phyloP scores from a whole-genome alignment of 352 stramenopile species.

The Phytophthora sp. region DNA sequence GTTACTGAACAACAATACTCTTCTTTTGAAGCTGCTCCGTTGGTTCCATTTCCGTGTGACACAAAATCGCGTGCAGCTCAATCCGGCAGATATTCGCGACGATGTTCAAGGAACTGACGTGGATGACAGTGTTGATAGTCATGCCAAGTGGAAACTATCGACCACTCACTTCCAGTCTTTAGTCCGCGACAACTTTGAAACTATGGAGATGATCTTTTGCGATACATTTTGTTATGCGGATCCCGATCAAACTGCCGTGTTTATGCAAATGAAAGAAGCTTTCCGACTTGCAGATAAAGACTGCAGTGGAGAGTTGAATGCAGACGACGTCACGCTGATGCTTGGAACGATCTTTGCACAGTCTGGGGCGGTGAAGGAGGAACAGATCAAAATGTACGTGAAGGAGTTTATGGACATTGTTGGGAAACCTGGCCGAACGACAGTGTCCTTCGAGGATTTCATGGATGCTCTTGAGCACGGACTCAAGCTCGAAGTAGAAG shows the following conservation, averaged over 20 bases:
- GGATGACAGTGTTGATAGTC: slow-evolving; percentile 11
- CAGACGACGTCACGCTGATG: background rate
- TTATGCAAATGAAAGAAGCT: slow-evolving; percentile 1
- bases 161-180: slow-evolving; percentile 58
- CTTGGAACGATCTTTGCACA: background rate
- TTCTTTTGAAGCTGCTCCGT: slow-evolving; percentile 80
- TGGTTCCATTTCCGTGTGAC: slow-evolving; percentile 79
- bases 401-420: slow-evolving; percentile 78
- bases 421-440: slow-evolving; percentile 67
- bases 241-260: slow-evolving; percentile 19
- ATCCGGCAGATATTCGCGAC: slow-evolving; percentile 63
- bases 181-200: slow-evolving; percentile 73
- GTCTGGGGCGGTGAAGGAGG: slow-evolving; percentile 25
- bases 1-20: slow-evolving; percentile 84
- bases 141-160: slow-evolving; percentile 58
- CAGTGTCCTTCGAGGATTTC: slow-evolving; percentile 85
- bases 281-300: slow-evolving; percentile 1
- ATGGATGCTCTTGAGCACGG: slow-evolving; percentile 78
- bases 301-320: background rate
- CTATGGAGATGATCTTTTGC: slow-evolving; percentile 73
- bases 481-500: slow-evolving; percentile 79
- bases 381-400: slow-evolving; percentile 76
- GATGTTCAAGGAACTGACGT: background rate
- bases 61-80: slow-evolving; percentile 45
- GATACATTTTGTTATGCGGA: slow-evolving; percentile 81